phyloP scores from a whole-genome alignment of 331 rosid species.

The Cydonia oblonga region DNA sequence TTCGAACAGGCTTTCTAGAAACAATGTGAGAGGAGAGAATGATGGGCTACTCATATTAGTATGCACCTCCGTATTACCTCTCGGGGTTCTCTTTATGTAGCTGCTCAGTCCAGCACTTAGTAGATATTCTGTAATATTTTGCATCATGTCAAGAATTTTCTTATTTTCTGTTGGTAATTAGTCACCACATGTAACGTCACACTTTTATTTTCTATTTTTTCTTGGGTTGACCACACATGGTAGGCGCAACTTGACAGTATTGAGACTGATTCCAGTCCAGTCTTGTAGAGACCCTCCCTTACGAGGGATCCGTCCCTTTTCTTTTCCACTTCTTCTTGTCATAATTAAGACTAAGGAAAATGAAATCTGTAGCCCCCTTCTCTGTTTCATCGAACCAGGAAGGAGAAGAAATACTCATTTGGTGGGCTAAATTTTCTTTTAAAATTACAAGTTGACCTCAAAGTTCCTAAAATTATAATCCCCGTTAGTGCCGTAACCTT shows the following conservation, averaged over 20 bases:
- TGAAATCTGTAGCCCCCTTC: background rate
- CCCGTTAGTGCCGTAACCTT: background rate
- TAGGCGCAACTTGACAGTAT: background rate
- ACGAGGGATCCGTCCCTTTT: background rate
- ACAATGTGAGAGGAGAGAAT: background rate
- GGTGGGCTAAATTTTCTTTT: background rate
- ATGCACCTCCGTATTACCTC: background rate
- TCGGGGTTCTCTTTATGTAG: background rate
- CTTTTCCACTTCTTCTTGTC: background rate
- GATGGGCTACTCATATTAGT: background rate
- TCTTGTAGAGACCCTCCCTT: background rate
- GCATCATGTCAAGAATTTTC: background rate
- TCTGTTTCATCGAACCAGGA: background rate
- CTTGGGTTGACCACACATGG: background rate
- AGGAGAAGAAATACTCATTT: background rate
- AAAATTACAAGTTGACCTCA: too few species aligned
- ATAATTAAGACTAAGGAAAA: background rate
- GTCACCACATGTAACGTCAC: background rate
- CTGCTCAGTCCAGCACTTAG: background rate
- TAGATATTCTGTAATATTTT: background rate
- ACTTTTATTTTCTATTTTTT: background rate
- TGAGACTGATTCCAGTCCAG: background rate
- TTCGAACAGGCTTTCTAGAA: background rate
- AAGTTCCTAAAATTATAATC: background rate
- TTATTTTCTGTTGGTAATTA: background rate